These are phyloP conservation scores for Ceriops decandra DNA, from an alignment of 345 rosid genomes.

Conservation along the genomic window DNA sequence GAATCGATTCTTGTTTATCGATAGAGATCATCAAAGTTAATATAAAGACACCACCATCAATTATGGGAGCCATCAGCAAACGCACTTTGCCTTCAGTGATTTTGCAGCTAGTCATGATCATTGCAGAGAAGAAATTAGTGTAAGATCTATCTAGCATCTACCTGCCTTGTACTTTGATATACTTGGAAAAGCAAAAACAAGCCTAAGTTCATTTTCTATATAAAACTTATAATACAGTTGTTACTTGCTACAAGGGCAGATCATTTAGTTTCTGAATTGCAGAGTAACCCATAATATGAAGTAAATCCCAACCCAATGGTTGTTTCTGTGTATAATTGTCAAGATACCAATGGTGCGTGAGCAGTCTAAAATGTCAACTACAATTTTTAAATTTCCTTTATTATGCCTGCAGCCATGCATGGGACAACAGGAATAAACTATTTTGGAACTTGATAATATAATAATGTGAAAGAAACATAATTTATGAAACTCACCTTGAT, in stretches of 20 bases:
- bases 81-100: background rate
- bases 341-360: no score
- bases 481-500: conserved; percentile 57
- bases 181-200: background rate
- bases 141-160: no score
- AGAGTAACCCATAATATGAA: no score
- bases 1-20: no score
- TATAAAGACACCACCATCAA: background rate
- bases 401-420: background rate
- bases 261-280: no score
- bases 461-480: background rate
- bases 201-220: background rate
- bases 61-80: background rate
- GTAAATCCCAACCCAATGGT: no score
- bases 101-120: background rate
- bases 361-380: no score
- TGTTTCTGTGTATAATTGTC: no score
- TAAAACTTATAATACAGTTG: background rate
- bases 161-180: background rate
- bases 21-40: no score
- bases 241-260: no score
- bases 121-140: no score
- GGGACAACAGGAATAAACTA: background rate
- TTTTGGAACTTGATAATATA: background rate
- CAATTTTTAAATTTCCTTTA: background rate